phyloP scores from a whole-genome alignment of 495 filamentous ascomycete species.

The Xylaria sp. region DNA sequence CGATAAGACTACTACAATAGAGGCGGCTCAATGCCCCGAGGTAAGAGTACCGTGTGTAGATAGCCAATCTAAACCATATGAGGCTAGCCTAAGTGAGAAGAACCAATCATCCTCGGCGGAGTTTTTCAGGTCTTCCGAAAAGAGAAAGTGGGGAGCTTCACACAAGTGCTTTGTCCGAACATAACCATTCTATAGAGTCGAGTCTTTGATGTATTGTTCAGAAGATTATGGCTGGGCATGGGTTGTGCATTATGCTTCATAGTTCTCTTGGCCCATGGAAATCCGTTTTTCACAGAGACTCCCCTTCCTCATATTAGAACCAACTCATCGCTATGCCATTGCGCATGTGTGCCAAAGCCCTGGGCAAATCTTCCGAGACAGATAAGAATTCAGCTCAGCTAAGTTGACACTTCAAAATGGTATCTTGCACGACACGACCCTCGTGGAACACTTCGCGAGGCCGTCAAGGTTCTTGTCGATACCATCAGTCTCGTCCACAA shows the following conservation, averaged over 20 bases:
- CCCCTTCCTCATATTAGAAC: background rate
- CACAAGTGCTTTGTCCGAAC: background rate
- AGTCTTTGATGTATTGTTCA: background rate
- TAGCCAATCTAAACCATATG: background rate
- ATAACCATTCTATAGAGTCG: background rate
- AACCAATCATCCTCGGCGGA: background rate
- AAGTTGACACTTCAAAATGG: background rate
- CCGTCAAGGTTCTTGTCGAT: background rate
- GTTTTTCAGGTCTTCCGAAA: background rate
- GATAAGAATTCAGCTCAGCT: background rate
- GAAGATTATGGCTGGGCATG: background rate
- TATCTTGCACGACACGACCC: no score
- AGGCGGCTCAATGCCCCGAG: no score
- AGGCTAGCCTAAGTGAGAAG: background rate
- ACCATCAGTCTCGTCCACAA: background rate
- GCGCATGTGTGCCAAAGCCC: background rate
- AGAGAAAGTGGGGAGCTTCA: constrained; percentile 5
- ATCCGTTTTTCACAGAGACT: background rate
- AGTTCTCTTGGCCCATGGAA: background rate
- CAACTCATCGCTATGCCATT: background rate
- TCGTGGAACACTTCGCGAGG: background rate
- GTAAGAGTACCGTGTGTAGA: background rate
- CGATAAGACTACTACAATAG: no score
- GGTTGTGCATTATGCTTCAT: background rate
- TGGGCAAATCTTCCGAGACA: background rate